Evolutionary conservation across 129 eudicot species (phyloP).

Genomic region (Escallonia rubra): DNA sequence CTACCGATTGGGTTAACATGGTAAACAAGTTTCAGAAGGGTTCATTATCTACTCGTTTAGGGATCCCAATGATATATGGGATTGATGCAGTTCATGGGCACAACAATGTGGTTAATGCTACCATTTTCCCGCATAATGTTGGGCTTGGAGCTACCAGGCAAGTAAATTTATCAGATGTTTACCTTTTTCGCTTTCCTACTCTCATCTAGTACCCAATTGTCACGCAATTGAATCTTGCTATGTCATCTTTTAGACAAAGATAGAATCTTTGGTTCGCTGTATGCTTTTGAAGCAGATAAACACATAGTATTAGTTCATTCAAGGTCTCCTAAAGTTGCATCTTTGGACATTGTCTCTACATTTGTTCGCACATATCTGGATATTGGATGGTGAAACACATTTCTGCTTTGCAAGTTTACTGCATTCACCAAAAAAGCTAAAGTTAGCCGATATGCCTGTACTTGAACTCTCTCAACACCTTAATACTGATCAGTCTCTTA

Average conservation of each 20-base stretch:
- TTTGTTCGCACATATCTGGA: too few species aligned
- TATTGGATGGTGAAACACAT: too few species aligned
- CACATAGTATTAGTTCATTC: too few species aligned
- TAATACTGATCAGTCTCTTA: too few species aligned
- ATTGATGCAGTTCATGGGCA: constrained; percentile 94
- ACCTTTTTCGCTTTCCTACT: background rate
- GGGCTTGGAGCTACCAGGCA: constrained; percentile 95
- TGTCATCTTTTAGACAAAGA: background rate
- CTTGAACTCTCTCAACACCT: too few species aligned
- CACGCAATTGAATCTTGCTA: background rate
- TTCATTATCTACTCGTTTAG: constrained; percentile 70
- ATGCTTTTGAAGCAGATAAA: too few species aligned
- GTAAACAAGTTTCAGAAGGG: constrained; percentile 74
- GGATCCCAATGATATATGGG: constrained; percentile 93
- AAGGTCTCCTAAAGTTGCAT: too few species aligned
- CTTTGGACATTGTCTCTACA: too few species aligned
- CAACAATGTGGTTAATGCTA: constrained; percentile 81
- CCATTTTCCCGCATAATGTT: constrained; percentile 84
- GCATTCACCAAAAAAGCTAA: too few species aligned
- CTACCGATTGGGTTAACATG: constrained; percentile 81
- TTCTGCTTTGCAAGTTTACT: too few species aligned
- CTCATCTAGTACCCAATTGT: background rate
- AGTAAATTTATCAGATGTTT: constrained; percentile 7
- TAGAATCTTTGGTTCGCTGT: background rate
- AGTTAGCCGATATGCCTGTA: too few species aligned